Evolutionary conservation across 768 basidiomycete genomes (phyloP), one percentile per base, ranked within the genome.

Genomic region (Megacollybia marginata): DNA sequence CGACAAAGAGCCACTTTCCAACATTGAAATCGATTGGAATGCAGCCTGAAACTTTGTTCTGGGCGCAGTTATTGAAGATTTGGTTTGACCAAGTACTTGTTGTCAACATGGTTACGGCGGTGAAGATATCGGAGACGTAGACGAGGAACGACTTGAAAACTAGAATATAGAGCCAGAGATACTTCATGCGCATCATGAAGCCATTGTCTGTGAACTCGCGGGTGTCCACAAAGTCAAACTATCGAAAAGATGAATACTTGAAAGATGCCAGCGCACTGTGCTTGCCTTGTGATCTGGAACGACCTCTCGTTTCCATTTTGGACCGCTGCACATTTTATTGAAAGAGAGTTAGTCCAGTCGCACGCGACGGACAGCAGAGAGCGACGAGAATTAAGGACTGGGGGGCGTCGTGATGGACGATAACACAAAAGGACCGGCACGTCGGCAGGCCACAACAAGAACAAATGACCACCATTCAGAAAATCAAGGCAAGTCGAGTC

Each of bases 191-290:
- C 75, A 92, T 92, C 51, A 79, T 69, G 66, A 85, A 89, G 52
- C 88, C 80, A 68, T 87, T 87, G 70, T 92, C 85, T 51, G 82
- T 85, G 69, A 93, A 99, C 61, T 98, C 95, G 49, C 82, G 79
- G 18, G 88, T 86, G 67, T 97, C 92, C 61, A 99, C 78, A 61
- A 97, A 97, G 75, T 98, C 95, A 60, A 97, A 98, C 96, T 98
- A 49, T 12, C 16, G 4, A 44, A 42, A 34, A 13, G 18, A 58
- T 66, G 52, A 66, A 64, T 59, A 47, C 50, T 33, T 13, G 3
- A 34, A 44, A 46, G 47, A 32, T n/a, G 33, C 40, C 16, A 47
- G 28, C 15, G 36, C 42, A 31, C 48, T 42, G 40, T 11, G 33
- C 74, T 49, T 54, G 92, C 95, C 79, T 98, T 99, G 71, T 98